phyloP scores from a whole-genome alignment of 352 stramenopile species.

The Pythium scleroteichum region DNA sequence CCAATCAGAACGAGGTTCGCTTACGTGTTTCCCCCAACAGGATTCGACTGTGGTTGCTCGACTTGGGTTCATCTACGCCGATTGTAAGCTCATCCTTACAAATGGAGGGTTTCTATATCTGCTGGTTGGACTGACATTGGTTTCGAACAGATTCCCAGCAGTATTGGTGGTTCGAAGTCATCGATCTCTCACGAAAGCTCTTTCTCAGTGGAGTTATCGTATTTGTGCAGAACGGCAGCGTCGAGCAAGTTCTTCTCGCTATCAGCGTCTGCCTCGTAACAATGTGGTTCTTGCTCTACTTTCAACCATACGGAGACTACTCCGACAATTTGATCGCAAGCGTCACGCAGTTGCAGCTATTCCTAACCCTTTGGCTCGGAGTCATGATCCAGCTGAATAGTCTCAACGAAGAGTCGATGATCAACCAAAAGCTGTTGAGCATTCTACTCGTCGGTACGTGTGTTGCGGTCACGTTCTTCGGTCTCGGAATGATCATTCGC shows the following conservation, averaged over 20 bases:
- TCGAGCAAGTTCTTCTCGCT: constrained; percentile 67
- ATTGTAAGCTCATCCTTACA: constrained; percentile 42
- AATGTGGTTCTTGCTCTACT: constrained; percentile 82
- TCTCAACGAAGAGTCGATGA: constrained; percentile 57
- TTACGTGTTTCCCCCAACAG: constrained; percentile 23
- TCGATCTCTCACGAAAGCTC: constrained; percentile 77
- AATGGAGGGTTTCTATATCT: no score
- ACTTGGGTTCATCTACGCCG: constrained; percentile 77
- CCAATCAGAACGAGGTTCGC: neutral
- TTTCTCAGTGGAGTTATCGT: constrained; percentile 74
- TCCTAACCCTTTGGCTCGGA: constrained; percentile 80
- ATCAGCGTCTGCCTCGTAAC: constrained; percentile 67
- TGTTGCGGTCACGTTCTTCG: constrained; percentile 62
- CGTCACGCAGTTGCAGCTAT: constrained; percentile 76
- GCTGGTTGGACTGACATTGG: neutral
- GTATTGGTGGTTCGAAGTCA: constrained; percentile 85
- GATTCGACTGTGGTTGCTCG: constrained; percentile 68
- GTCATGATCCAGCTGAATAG: constrained; percentile 74
- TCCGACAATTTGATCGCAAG: constrained; percentile 74
- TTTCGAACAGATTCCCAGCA: constrained; percentile 44
- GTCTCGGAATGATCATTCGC: constrained; percentile 55
- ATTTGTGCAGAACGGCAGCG: constrained; percentile 70
- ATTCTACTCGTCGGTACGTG: constrained; percentile 66
- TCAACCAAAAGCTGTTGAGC: constrained; percentile 64
- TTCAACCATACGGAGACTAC: constrained; percentile 71